Percentiles rank a stretch among this genome's conserved stretches.
phyloP scores from a whole-genome alignment of 2,329 filamentous ascomycete species.

The Botryotinia convoluta region DNA sequence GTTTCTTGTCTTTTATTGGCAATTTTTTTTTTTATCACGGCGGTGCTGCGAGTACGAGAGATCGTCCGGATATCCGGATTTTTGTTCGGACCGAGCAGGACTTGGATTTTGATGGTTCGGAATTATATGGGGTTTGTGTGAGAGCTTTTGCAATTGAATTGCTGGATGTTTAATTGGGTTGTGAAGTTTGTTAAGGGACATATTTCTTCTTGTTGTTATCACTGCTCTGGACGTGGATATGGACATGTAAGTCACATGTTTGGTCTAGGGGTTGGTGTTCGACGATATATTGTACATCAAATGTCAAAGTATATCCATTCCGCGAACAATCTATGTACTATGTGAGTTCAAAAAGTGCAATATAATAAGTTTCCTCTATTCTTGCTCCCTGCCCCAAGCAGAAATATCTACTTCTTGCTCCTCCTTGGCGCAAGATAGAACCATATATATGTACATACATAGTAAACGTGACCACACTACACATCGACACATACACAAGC shows the following conservation, averaged over 20 bases:
- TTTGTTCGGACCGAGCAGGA: background rate
- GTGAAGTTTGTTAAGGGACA: background rate
- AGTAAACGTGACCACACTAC: background rate
- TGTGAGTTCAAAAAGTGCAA: background rate
- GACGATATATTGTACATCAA: background rate
- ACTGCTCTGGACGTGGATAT: background rate
- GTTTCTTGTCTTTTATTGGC: background rate
- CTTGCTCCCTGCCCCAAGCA: rapidly evolving
- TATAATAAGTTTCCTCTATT: background rate
- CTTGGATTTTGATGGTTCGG: background rate
- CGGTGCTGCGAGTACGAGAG: background rate
- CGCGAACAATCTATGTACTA: background rate
- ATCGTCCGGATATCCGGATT: background rate
- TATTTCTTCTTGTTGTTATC: background rate
- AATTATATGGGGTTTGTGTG: background rate
- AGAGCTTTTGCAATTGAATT: background rate
- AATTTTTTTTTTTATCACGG: rapidly evolving
- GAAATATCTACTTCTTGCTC: background rate
- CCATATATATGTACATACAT: background rate
- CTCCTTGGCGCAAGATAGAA: background rate
- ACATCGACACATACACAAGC: background rate
- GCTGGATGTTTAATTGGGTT: background rate
- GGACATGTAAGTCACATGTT: background rate
- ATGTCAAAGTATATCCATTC: too few species aligned
- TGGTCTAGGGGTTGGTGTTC: background rate